phyloP scores from a whole-genome alignment of 768 basidiomycete species.

The Thelephora ganbajun region DNA sequence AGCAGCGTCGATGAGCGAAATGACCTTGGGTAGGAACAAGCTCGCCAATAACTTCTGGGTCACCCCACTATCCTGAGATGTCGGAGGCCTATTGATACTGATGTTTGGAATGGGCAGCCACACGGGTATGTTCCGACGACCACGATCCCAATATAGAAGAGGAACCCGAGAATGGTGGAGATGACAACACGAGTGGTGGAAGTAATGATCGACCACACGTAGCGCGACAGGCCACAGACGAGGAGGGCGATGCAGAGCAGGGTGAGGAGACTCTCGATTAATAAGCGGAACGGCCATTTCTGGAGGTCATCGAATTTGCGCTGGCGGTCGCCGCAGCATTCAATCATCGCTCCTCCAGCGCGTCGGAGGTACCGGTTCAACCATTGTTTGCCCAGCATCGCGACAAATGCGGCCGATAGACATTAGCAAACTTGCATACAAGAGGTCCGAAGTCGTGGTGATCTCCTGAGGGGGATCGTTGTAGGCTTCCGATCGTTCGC shows the following conservation, averaged over 20 bases:
- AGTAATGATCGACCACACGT: constrained; percentile 7
- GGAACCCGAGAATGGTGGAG: constrained; percentile 5
- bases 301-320: constrained; percentile 10
- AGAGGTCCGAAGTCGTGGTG: constrained; percentile 25
- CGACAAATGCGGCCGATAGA: constrained; percentile 27
- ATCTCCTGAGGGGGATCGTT: constrained; percentile 12
- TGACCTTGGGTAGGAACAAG: too few relatives aligned
- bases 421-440: constrained; percentile 23
- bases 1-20: too few relatives aligned
- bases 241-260: constrained; percentile 13
- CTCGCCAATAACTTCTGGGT: too few relatives aligned
- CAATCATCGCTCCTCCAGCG: constrained; percentile 5
- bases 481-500: constrained; percentile 5
- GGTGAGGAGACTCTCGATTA: constrained; percentile 8
- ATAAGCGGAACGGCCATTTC: constrained; percentile 9
- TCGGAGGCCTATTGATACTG: constrained; percentile 7
- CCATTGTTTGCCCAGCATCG: constrained; percentile 39
- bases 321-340: constrained; percentile 9
- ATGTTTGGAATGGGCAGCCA: constrained; percentile 11
- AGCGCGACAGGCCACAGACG: constrained; percentile 6
- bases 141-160: constrained; percentile 9
- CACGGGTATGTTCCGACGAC: constrained; percentile 6
- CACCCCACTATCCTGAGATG: background rate
- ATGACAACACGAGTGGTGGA: constrained; percentile 6
- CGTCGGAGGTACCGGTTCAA: constrained; percentile 9